These are phyloP conservation scores for Trifolium pratense DNA, from an alignment of 306 rosid genomes.

Conservation along the genomic window DNA sequence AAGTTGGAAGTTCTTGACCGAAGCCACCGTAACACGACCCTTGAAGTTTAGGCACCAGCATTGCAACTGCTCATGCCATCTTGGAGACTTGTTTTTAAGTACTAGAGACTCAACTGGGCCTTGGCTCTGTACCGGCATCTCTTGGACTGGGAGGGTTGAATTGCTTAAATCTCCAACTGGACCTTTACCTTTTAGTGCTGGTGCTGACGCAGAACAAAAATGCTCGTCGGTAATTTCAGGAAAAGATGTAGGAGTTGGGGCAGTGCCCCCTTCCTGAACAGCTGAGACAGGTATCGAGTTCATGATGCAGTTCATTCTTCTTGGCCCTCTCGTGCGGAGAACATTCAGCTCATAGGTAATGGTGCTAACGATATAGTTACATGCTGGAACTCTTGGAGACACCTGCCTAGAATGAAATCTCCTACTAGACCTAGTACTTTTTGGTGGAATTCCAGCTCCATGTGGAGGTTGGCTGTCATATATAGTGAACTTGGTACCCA, in stretches of 20 bases:
- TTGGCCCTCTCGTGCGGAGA: slow-evolving; percentile 74
- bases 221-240: slow-evolving; percentile 49
- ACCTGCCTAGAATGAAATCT: slow-evolving; percentile 72
- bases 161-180: slow-evolving; percentile 45
- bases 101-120: slow-evolving; percentile 56
- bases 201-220: slow-evolving; percentile 44
- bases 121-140: slow-evolving; percentile 28
- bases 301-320: slow-evolving; percentile 80
- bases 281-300: slow-evolving; percentile 69
- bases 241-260: slow-evolving; percentile 68
- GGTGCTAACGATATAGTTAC: slow-evolving; percentile 61
- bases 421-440: slow-evolving; percentile 47
- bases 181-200: slow-evolving; percentile 55
- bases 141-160: slow-evolving; percentile 42
- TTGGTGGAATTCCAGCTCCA: slow-evolving; percentile 42
- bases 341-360: slow-evolving; percentile 70
- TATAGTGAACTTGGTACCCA: slow-evolving; percentile 76
- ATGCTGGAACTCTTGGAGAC: slow-evolving; percentile 77
- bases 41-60: slow-evolving; percentile 93
- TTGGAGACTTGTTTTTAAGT: slow-evolving; percentile 80
- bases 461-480: slow-evolving; percentile 67
- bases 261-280: slow-evolving; percentile 75
- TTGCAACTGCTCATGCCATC: slow-evolving; percentile 94
- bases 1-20: slow-evolving; percentile 90
- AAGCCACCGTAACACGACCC: slow-evolving; percentile 90